Conservation (phyloP, 306 rosid genomes). For the Dalbergia cultrata region DNA sequence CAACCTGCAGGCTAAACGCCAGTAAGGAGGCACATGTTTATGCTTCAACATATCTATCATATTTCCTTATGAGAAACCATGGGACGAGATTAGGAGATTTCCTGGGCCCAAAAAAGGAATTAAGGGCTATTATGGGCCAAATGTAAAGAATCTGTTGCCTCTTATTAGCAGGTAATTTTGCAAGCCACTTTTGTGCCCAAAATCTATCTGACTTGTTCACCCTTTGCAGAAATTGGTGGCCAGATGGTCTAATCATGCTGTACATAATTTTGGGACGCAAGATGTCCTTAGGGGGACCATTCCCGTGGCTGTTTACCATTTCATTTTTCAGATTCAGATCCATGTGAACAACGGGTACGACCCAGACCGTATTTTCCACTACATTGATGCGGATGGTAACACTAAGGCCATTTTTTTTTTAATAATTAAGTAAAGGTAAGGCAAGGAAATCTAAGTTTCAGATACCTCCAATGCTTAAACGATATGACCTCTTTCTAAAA, state of each 20-base stretch:
- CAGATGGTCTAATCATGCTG: conserved; percentile 56
- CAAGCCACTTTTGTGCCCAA: conserved; percentile 42
- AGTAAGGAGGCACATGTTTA: conserved; percentile 60
- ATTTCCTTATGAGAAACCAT: conserved; percentile 39
- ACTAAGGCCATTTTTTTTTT: neutral
- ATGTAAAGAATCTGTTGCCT: conserved; percentile 46
- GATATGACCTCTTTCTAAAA: too few relatives aligned
- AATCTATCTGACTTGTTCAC: conserved; percentile 43
- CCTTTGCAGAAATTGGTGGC: conserved; percentile 33
- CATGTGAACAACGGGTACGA: conserved; percentile 56
- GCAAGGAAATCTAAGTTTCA: too few relatives aligned
- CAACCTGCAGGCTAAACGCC: conserved; percentile 55
- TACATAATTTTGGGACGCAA: conserved; percentile 46
- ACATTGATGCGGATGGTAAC: conserved; percentile 29
- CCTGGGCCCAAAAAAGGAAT: conserved; percentile 62
- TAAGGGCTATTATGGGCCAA: conserved; percentile 61
- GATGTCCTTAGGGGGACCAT: conserved; percentile 65
- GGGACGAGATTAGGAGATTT: conserved; percentile 53
- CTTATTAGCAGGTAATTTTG: conserved; percentile 40
- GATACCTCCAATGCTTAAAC: too few relatives aligned
- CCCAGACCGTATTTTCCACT: conserved; percentile 39
- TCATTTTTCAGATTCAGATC: conserved; percentile 45
- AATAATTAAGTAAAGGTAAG: too few relatives aligned
- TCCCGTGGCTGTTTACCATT: conserved; percentile 46
- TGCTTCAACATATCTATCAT: conserved; percentile 40